Base-by-base conservation (phyloP, 2,329 filamentous ascomycete genomes). In the Rhexocercosporidium sp. region DNA sequence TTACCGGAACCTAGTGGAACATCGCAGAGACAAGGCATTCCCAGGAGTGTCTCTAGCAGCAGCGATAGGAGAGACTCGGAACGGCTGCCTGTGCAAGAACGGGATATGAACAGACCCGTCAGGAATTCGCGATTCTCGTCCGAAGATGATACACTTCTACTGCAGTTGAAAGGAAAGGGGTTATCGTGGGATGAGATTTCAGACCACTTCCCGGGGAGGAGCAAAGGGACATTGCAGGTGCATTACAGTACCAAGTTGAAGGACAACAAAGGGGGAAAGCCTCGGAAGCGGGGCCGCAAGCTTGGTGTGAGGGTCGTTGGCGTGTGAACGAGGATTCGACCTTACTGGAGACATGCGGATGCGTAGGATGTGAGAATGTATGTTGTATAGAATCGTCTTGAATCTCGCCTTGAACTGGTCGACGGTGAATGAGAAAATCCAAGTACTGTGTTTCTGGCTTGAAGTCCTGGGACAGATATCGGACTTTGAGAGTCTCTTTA, bases 241-340 rank as follows among this genome's bases (percentile, higher is more conserved):
- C 65, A 69, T 53, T 72, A 70, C 57, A 67, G 65, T 64, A 72
- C 66, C 29, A 72, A 72, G 66, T 62, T 69, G 44, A 70, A 70
- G 66, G n/a, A n/a, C n/a, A n/a, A n/a, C n/a, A n/a, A 61, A 68
- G 56, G 66, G 56, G 62, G 47, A 22, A 49, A 65, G 53, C 59
- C 65, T 63, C 65, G 65, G 41, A 63, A 66, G 59, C 59, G 65
- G 65, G 65, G 59, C 12, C 65, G 60, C 53, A 64, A 66, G 34
- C 59, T 27, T 51, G 64, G 64, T 62, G 51, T 62, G 49, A 66
- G 51, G 64, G 51, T 18, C 11, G 29, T 18, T 34, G 53, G 53
- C 20, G 53, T 25, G 53, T 57, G 12, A 57, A 14, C 7, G 18
- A 44, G 41, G 41, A 44, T 14, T 44, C 8, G 11, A 44, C 7